These are phyloP conservation scores for Coffea canephora DNA, from an alignment of 257 asterid species.

Conservation along the genomic window DNA sequence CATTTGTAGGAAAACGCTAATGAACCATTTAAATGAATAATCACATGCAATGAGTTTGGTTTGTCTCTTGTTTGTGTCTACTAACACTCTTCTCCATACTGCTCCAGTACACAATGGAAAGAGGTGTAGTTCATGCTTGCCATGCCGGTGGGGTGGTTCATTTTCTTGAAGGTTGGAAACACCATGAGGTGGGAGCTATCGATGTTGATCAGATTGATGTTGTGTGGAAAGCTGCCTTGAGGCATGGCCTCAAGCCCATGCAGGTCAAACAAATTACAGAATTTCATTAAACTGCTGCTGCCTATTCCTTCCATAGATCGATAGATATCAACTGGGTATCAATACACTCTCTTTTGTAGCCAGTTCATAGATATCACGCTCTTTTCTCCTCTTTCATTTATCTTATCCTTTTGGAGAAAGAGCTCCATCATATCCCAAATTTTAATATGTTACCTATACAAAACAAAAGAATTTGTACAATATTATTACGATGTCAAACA, in stretches of 20 bases:
- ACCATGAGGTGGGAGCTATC: constrained; percentile 88
- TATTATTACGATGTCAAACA: neutral
- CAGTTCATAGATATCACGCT: neutral
- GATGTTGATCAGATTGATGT: constrained; percentile 75
- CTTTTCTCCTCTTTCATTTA: neutral
- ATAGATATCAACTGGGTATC: neutral
- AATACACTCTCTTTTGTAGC: neutral
- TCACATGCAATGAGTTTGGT: neutral
- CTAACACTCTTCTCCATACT: neutral
- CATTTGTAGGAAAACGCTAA: neutral
- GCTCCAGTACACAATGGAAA: constrained; percentile 73
- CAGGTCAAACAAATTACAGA: constrained; percentile 17
- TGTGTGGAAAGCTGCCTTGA: constrained; percentile 93
- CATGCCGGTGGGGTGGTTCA: constrained; percentile 95
- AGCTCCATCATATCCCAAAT: neutral
- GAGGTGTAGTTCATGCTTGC: constrained; percentile 97
- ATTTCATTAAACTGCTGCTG: neutral
- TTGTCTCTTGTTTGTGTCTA: neutral
- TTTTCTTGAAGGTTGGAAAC: constrained; percentile 81
- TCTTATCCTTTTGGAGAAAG: constrained; percentile 4
- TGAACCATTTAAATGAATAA: neutral
- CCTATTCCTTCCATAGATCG: neutral
- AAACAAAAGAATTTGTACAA: constrained; percentile 13
- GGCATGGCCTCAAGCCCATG: constrained; percentile 66
- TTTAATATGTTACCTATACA: neutral